Base-by-base conservation (phyloP, 1,139 yeast genomes). In the Nakaseomyces delphensis region DNA sequence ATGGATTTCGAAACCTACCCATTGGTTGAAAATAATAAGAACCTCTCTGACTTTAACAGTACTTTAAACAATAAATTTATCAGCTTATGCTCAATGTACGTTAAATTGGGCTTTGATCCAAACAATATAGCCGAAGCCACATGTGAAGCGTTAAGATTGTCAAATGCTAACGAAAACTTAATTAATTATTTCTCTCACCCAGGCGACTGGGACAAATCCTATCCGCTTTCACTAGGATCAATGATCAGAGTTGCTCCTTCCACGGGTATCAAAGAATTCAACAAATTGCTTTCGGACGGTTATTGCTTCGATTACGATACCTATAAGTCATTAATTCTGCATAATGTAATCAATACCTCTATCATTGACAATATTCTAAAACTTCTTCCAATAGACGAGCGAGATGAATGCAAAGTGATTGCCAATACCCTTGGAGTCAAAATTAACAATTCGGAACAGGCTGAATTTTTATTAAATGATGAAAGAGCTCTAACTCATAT, bases 1-100 rank as follows among this genome's bases (percentile, higher is more conserved):
- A 74, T 74, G 52, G 77, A 76, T 48, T 60, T 76, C 23, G 78
- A 74, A 39, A 66, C 70, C 41, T 70, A 69, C 47, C 74, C 73
- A 51, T 54, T 70, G 33, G 68, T 65, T 32, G 59, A 71, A 44
- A 64, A 65, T 13, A 59, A 60, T 2, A 72, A 71, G 14, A 36
- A 42, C 27, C 56, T 74, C 4, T 32, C 48, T 2, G 54, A 60
- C 1, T 62, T 66, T 42, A 64, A 61, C 42, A 46, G 41, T 6
- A 49, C 54, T 8, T 41, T 64, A 23, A 50, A 58, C 2, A 45
- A 48, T 20, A 54, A 51, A 42, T 61, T 53, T 44, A 45, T 43
- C 18, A 44, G 43, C 19, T 42, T 56, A 15, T 48, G 51, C 9
- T 46, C 46, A 5, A 57, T 55, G 31, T 61, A 52, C 40, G 53